These are phyloP conservation scores for Aspergillus sclerotiicarbonarius DNA, from an alignment of 495 filamentous ascomycete species.

Conservation along the genomic window DNA sequence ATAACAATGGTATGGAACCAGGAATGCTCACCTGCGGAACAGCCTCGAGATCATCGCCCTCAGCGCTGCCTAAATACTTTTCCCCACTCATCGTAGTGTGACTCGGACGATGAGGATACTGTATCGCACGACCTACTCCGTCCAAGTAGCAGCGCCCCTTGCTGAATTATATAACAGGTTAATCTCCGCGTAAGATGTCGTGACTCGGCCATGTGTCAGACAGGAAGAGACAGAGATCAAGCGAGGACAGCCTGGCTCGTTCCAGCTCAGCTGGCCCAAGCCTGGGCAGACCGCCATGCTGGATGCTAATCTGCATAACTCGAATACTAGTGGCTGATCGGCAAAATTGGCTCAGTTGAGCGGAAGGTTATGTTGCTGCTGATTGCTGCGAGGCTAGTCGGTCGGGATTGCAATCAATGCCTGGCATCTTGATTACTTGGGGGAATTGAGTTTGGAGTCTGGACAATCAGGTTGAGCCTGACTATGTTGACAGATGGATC, in stretches of 20 bases:
- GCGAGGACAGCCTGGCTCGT: neutral
- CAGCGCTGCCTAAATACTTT: neutral
- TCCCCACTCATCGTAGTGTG: neutral
- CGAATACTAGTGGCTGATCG: neutral
- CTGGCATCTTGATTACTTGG: neutral
- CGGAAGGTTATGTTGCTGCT: neutral
- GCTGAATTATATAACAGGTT: no score
- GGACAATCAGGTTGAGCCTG: no score
- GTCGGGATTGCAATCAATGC: neutral
- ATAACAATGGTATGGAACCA: neutral
- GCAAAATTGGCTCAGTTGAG: neutral
- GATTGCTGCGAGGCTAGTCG: neutral
- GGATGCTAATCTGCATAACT: neutral
- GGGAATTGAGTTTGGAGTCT: neutral
- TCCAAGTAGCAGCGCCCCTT: no score
- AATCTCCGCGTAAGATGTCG: no score
- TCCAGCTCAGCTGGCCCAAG: neutral
- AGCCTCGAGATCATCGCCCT: constrained; percentile 10
- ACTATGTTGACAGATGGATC: no score
- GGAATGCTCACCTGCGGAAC: constrained; percentile 9
- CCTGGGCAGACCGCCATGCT: neutral
- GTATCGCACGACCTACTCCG: no score
- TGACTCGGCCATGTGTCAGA: no score
- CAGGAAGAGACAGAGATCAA: neutral
- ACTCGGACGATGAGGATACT: no score